Evolutionary conservation across 768 basidiomycete species (phyloP), one percentile per base, ranked within the genome.

Genomic region (Tephrocybe sp.): DNA sequence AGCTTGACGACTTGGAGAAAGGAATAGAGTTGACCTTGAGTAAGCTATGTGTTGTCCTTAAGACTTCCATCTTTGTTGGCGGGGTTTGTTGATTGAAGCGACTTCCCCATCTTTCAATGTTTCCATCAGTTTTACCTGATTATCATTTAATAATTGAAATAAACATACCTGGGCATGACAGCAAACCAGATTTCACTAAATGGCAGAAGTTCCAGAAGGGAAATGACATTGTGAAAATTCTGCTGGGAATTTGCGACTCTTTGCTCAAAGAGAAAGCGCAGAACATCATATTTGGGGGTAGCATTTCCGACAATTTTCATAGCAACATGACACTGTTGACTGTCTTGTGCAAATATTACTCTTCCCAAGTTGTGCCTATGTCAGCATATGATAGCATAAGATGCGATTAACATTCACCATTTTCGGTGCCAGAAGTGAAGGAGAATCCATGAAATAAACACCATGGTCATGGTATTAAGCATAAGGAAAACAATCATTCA

Each of bases 251-350:
- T 23, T 9, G 36, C 33, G 11, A 36, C n/a, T 12, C 23, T 17
- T 41, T 61, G 55, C 48, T 41, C 55, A 60, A n/a, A n/a, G n/a
- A n/a, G n/a, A n/a, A n/a, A n/a, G n/a, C n/a, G n/a, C n/a, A n/a
- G n/a, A n/a, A n/a, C n/a, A n/a, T n/a, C n/a, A n/a, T n/a, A n/a
- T n/a, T n/a, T n/a, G n/a, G n/a, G n/a, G n/a, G n/a, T n/a, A n/a
- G n/a, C n/a, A n/a, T n/a, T n/a, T n/a, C n/a, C n/a, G n/a, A n/a
- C n/a, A n/a, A n/a, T n/a, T n/a, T 45, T 69, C 66, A 10, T 66
- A 55, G 8, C n/a, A n/a, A n/a, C n/a, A 58, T 53, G 4, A 44
- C 43, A n/a, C 54, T 47, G 42, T 42, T 55, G 3, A 65, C 59
- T 10, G n/a, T n/a, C n/a, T 18, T n/a, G 3, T n/a, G n/a, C n/a